A percentile compares a stretch with the other conserved stretches of the same genome.
Evolutionary conservation across 2,329 filamentous ascomycete genomes (phyloP).

Genomic region (Chrysoporthe austroafricana): DNA sequence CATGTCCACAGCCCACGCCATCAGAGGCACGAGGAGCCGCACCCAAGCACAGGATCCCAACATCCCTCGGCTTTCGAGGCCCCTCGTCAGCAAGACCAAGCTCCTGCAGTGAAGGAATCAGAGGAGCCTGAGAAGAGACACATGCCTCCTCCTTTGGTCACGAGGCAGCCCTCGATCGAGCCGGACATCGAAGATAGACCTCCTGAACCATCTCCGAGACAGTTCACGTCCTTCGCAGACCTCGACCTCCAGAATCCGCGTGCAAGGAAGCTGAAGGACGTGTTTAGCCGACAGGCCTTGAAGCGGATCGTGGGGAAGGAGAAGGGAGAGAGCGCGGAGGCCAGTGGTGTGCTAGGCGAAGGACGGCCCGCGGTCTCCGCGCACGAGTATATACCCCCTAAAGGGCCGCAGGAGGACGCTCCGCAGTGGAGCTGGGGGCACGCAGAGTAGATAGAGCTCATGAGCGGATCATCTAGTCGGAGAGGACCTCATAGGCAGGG

Average conservation of each 20-base stretch:
- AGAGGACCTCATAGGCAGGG: not conserved
- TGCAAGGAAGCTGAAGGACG: not conserved
- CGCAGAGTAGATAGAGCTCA: not conserved
- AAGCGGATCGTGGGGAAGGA: conserved; percentile 4
- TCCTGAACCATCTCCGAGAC: not conserved
- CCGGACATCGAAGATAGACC: not conserved
- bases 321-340: not conserved
- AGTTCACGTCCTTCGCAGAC: not conserved
- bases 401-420: not conserved
- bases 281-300: conserved; percentile 1
- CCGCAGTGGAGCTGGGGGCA: conserved; percentile 21
- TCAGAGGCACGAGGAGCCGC: not conserved
- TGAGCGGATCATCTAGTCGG: not conserved
- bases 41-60: not conserved
- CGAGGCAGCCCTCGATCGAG: not conserved
- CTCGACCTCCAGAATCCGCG: not conserved
- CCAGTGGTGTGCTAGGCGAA: not conserved
- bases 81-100: not conserved
- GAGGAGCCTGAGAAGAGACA: not conserved
- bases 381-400: conserved; percentile 8
- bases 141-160: not conserved
- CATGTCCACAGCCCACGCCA: not conserved
- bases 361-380: not conserved
- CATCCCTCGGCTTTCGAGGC: not conserved
- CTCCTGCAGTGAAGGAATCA: not conserved